Conservation (phyloP, 139 green algal genomes). For the Chlorella sp. region DNA sequence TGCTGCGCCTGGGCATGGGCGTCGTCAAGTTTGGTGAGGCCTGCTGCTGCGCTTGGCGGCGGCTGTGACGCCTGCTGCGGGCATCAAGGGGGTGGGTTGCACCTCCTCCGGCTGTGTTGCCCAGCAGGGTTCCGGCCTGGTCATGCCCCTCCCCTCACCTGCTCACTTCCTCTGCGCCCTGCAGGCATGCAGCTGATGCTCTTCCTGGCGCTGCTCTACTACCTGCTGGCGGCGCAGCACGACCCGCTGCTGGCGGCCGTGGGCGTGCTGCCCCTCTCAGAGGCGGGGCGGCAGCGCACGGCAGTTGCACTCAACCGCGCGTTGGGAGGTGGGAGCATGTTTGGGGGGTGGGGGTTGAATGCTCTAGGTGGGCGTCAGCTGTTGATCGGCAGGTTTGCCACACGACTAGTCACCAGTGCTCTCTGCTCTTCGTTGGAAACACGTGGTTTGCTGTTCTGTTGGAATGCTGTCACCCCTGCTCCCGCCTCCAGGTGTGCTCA, state of each 20-base stretch:
- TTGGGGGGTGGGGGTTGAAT: background rate
- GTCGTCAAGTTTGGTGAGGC: conserved; percentile 44
- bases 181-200: conserved; percentile 48
- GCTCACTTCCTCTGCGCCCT: no score
- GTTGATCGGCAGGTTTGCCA: no score
- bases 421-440: no score
- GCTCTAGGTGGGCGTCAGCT: no score
- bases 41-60: no score
- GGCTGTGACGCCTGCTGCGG: no score
- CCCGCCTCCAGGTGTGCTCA: conserved; percentile 51
- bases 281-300: conserved; percentile 40
- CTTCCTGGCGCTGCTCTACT: conserved; percentile 63
- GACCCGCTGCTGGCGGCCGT: conserved; percentile 60
- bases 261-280: conserved; percentile 58
- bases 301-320: conserved; percentile 44
- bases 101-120: no score
- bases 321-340: conserved; percentile 34
- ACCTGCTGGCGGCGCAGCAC: conserved; percentile 53
- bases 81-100: no score
- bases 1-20: conserved; percentile 61
- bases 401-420: no score
- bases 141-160: no score
- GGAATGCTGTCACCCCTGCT: background rate
- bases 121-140: no score
- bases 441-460: background rate